Conservation (phyloP, 257 asterid species). For the Cordia subcordata region DNA sequence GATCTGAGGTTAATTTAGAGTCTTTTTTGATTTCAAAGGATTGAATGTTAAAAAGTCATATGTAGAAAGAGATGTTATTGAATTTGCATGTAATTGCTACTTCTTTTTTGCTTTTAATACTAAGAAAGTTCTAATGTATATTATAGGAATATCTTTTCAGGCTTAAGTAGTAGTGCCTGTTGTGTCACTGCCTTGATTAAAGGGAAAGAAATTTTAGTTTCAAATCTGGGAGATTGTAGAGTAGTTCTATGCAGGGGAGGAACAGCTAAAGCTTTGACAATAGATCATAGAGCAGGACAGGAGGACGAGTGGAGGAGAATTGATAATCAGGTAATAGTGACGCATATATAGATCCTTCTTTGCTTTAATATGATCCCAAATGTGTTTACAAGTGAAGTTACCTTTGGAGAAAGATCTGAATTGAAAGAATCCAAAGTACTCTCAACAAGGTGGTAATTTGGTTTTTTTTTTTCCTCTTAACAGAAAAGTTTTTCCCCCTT, state of each 20-base stretch:
- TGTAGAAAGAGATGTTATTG: too few species aligned
- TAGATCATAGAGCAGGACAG: conserved; percentile 61
- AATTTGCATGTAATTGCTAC: too few species aligned
- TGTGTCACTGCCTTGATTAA: conserved; percentile 78
- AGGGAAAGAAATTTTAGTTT: conserved; percentile 55
- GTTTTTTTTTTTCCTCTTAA: too few species aligned
- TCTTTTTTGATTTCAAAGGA: too few species aligned
- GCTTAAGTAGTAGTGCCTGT: conserved; percentile 66
- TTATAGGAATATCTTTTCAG: conserved; percentile 27
- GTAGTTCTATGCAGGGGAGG: conserved; percentile 66
- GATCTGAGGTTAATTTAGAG: too few species aligned
- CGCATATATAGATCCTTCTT: not conserved
- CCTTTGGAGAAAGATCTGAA: too few species aligned
- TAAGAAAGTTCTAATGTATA: not conserved
- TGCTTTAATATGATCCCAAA: too few species aligned
- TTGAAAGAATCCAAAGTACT: too few species aligned
- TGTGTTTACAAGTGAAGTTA: too few species aligned
- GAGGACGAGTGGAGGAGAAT: conserved; percentile 71
- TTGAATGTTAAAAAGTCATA: too few species aligned
- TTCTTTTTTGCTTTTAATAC: not conserved
- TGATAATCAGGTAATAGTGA: conserved; percentile 53
- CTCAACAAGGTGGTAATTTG: too few species aligned
- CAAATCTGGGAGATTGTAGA: conserved; percentile 85
- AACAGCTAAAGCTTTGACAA: conserved; percentile 58
- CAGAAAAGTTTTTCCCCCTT: too few species aligned